phyloP scores from a whole-genome alignment of 2,329 filamentous ascomycete species.

The Aciculosporium take region DNA sequence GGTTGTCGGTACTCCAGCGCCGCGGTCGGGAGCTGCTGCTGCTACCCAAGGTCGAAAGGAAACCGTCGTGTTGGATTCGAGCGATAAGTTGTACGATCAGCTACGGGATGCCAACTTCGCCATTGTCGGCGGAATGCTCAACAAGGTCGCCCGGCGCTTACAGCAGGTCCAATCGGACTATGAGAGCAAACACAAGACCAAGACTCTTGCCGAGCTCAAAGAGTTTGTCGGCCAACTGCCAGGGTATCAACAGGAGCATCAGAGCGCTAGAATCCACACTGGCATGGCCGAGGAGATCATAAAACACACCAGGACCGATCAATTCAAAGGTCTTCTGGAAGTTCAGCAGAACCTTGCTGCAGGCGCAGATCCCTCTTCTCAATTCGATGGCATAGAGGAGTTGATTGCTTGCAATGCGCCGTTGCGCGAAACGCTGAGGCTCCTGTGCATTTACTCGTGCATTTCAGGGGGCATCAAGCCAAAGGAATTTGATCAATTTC shows the following conservation, averaged over 20 bases:
- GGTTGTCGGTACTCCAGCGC: constrained; percentile 62
- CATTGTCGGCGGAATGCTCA: constrained; percentile 76
- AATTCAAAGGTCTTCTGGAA: constrained; percentile 77
- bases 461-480: constrained; percentile 78
- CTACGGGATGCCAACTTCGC: constrained; percentile 90
- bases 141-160: constrained; percentile 77
- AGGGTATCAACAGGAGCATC: constrained; percentile 82
- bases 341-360: constrained; percentile 92
- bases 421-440: constrained; percentile 63
- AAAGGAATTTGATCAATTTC: constrained; percentile 80
- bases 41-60: constrained; percentile 55
- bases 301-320: constrained; percentile 77
- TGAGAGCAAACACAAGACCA: constrained; percentile 76
- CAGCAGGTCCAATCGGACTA: constrained; percentile 75
- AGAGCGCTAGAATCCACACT: constrained; percentile 83
- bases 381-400: constrained; percentile 85
- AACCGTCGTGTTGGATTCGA: constrained; percentile 77
- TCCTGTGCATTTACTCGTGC: constrained; percentile 84
- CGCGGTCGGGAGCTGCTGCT: constrained; percentile 44
- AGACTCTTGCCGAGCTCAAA: constrained; percentile 79
- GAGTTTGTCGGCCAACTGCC: constrained; percentile 93
- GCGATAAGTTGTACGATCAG: constrained; percentile 76
- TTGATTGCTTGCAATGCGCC: constrained; percentile 81
- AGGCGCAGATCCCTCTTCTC: constrained; percentile 73
- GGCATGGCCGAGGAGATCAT: constrained; percentile 90